phyloP scores from a whole-genome alignment of 768 basidiomycete species.

The Naganishia randhawae region DNA sequence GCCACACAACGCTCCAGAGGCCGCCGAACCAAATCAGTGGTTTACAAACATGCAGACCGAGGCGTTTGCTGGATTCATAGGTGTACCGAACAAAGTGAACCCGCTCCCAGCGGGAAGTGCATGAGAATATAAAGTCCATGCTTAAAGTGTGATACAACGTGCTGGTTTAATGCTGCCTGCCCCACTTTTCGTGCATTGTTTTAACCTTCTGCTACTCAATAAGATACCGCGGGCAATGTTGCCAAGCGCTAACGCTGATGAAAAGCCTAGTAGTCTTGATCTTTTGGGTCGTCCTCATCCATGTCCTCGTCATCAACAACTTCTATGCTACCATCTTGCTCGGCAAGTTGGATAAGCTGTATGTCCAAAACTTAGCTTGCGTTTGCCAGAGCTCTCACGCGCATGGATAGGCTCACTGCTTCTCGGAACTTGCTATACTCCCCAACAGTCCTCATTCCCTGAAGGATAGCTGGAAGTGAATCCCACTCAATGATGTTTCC shows the following conservation, averaged over 20 bases:
- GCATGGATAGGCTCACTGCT: conserved; percentile 59
- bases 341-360: conserved; percentile 8
- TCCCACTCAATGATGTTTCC: conserved; percentile 67
- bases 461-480: conserved; percentile 64
- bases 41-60: conserved; percentile 87
- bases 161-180: neutral
- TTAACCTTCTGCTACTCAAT: neutral
- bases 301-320: conserved; percentile 9
- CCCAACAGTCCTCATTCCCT: conserved; percentile 58
- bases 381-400: no score
- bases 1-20: conserved; percentile 30
- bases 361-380: neutral
- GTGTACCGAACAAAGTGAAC: conserved; percentile 69
- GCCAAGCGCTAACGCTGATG: neutral
- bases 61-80: conserved; percentile 75
- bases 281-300: conserved; percentile 14
- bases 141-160: neutral
- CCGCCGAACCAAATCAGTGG: conserved; percentile 58
- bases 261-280: conserved; percentile 12
- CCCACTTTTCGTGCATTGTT: neutral
- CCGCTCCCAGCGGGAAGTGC: conserved; percentile 43
- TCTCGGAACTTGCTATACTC: conserved; percentile 64
- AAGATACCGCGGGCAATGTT: neutral
- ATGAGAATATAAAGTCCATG: neutral
- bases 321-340: conserved; percentile 21